Base-by-base conservation (phyloP, 2,329 filamentous ascomycete genomes). In the Chrysosphaeria jannelii region DNA sequence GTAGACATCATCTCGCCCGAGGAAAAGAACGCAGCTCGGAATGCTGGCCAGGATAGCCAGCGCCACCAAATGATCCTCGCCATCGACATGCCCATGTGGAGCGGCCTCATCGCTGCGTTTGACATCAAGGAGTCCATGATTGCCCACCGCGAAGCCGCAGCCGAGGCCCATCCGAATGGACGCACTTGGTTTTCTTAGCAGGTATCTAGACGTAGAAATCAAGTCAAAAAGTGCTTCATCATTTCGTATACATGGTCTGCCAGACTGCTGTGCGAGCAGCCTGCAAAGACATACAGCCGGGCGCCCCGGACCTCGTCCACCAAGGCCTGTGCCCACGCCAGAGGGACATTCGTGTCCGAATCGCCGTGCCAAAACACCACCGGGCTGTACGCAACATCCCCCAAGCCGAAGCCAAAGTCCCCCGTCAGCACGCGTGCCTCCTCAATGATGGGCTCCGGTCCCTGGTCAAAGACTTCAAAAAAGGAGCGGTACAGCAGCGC, bases 21-120 rank as follows among this genome's bases (percentile, higher is more conserved):
- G 40, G 31, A 52, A 35, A 36, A 55, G 23, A 48, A 48, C 26
- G 53, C 50, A 32, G 50, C 18, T 2, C 13, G 10, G n/a, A 19
- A 16, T 13, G 22, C 15, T 13, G 20, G 22, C 10, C 28, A 30
- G 10, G 30, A 32, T 22, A 27, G 27, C 4, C 25, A 23, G 13
- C 64, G 71, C 34, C 69, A 85, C 30, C 85, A 97, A 44, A 74
- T 79, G 8, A 68, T 97, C 12, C 61, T 93, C 39, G 68, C 71
- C 8, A 59, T 97, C 30, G 78, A 93, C 34, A 85, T 78, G 50
- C 53, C 60, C 2, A 72, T 60, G 0, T 97, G 81, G 81, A 50
- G 61, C 33, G 58, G 72, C 11, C 52, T 91, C 21, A 67, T 89
- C 23, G 43, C 70, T 7, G 61, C 60, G 0, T 88, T 79, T 36